These are phyloP conservation scores for Setaria italica DNA, from an alignment of 202 grass and related monocot species.

Conservation along the genomic window DNA sequence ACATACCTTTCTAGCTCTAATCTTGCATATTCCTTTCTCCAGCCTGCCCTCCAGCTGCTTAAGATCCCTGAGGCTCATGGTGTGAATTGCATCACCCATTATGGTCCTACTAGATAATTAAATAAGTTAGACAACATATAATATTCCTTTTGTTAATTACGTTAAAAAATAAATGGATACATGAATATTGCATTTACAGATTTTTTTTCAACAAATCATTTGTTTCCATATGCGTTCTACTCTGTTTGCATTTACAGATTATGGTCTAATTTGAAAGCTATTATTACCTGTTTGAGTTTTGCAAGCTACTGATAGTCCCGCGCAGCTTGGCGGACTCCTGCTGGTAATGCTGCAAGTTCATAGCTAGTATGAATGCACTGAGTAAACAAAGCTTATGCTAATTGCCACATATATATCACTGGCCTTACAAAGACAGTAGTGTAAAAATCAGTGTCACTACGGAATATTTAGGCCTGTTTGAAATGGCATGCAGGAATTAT, in stretches of 20 bases:
- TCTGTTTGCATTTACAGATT: neutral
- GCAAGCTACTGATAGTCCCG: constrained; percentile 62
- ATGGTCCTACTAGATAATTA: constrained; percentile 55
- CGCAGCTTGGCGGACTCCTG: constrained; percentile 87
- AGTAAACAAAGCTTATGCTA: constrained; percentile 14
- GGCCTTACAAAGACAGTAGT: neutral
- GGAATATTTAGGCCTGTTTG: neutral
- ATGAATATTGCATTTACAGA: neutral
- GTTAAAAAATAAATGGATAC: neutral
- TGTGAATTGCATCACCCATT: constrained; percentile 62
- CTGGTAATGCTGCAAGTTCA: constrained; percentile 76
- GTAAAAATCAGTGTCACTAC: neutral
- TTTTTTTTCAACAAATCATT: too few relatives aligned
- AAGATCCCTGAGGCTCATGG: constrained; percentile 68
- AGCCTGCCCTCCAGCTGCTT: constrained; percentile 72
- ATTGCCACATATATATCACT: neutral
- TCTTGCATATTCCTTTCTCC: constrained; percentile 84
- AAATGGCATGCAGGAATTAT: neutral
- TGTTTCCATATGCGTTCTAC: neutral
- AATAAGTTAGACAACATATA: constrained; percentile 32
- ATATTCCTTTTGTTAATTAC: neutral
- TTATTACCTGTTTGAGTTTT: constrained; percentile 81
- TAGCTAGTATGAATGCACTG: constrained; percentile 1
- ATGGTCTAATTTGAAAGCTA: constrained; percentile 1
- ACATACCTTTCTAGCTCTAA: constrained; percentile 88